Percentiles rank a stretch among this genome's conserved stretches.
phyloP scores from a whole-genome alignment of 2,329 filamentous ascomycete species.

The Exophiala viscosa region DNA sequence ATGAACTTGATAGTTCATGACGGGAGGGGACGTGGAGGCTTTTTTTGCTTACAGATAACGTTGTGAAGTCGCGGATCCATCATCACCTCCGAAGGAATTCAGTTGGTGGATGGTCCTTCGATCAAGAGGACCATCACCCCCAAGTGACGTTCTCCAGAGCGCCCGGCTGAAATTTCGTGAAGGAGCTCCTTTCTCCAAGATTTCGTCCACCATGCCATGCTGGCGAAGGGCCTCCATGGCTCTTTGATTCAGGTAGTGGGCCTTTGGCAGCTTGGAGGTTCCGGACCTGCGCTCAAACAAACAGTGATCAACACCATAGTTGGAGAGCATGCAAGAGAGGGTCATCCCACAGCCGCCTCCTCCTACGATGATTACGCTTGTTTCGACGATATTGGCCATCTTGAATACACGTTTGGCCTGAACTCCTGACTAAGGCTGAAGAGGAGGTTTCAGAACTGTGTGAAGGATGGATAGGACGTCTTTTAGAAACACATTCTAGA shows the following conservation, averaged over 20 bases:
- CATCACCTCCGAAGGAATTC: background rate
- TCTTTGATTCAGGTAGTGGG: constrained; percentile 33
- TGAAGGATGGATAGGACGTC: too few species aligned
- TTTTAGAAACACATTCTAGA: too few species aligned
- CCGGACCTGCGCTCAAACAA: constrained; percentile 32
- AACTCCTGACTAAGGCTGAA: too few species aligned
- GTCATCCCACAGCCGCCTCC: constrained; percentile 32
- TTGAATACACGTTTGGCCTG: too few species aligned
- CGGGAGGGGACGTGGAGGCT: constrained; percentile 23
- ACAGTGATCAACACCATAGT: constrained; percentile 28
- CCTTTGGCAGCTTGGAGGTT: constrained; percentile 35
- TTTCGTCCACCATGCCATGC: constrained; percentile 31
- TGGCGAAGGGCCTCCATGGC: constrained; percentile 28
- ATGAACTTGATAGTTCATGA: background rate
- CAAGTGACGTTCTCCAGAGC: constrained; percentile 33
- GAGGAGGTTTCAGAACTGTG: too few species aligned
- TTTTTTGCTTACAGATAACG: constrained; percentile 27
- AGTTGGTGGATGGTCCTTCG: constrained; percentile 1
- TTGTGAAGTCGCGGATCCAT: background rate
- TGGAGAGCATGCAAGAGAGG: constrained; percentile 32
- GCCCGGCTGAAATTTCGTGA: constrained; percentile 30
- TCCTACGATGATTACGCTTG: constrained; percentile 31
- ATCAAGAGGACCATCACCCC: constrained; percentile 23
- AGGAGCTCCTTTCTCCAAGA: constrained; percentile 25
- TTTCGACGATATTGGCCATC: background rate